These are phyloP conservation scores for Guillardia theta DNA, from an alignment of 78 protist species.

Conservation along the genomic window DNA sequence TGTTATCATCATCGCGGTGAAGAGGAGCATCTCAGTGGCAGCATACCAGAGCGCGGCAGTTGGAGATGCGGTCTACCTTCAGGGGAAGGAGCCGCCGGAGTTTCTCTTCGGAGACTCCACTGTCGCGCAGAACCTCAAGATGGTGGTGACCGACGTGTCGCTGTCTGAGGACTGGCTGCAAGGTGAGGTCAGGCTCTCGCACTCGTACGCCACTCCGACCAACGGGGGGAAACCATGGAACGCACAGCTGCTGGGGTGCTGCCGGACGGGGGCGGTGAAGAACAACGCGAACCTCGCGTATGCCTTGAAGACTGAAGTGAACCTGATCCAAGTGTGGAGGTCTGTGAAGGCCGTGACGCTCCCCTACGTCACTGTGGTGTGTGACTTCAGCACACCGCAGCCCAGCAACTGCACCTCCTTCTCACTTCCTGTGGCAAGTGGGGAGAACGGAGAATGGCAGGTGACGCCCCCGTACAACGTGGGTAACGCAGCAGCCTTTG, in stretches of 20 bases:
- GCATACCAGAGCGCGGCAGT: too few species aligned
- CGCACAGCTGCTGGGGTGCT: background rate
- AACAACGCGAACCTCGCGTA: background rate
- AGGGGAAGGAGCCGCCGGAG: slow-evolving; percentile 4
- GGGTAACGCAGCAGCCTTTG: background rate
- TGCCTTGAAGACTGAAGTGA: background rate
- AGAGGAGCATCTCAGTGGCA: too few species aligned
- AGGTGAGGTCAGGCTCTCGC: background rate
- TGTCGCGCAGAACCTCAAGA: background rate
- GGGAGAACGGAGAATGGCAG: too few species aligned
- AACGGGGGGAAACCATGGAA: background rate
- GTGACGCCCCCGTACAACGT: background rate
- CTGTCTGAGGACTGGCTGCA: background rate
- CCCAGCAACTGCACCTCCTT: too few species aligned
- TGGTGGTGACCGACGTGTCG: background rate
- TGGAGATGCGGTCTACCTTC: background rate
- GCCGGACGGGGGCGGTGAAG: background rate
- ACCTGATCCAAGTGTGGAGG: background rate
- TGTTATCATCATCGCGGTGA: too few species aligned
- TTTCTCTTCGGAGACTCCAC: background rate
- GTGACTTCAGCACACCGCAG: background rate
- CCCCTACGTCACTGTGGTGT: background rate
- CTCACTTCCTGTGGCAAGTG: too few species aligned
- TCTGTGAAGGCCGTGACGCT: background rate
- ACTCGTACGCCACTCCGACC: background rate